A percentile compares a stretch with the other conserved stretches of the same genome.
Evolutionary conservation across 1,284 basidiomycete genomes (phyloP).

Genomic region (Hemileia vastatrix): DNA sequence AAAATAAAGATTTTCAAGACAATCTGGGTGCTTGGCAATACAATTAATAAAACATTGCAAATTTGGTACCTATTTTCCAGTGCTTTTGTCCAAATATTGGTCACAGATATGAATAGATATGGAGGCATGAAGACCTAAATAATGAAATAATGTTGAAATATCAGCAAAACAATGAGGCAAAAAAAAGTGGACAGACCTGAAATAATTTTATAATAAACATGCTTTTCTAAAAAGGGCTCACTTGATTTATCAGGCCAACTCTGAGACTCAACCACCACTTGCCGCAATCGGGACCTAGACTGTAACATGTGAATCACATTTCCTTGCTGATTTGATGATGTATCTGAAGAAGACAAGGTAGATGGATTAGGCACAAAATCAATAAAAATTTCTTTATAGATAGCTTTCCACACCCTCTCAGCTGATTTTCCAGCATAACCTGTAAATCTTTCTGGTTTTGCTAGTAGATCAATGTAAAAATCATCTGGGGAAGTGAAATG

Average conservation of each 20-base stretch:
- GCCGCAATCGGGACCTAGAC: not conserved
- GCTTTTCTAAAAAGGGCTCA: constrained; percentile 73
- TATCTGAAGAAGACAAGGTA: constrained; percentile 27
- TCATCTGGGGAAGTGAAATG: constrained; percentile 61
- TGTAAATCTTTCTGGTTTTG: constrained; percentile 92
- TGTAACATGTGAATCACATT: constrained; percentile 19
- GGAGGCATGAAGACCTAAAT: constrained; percentile 82
- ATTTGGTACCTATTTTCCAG: constrained; percentile 92
- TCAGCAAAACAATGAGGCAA: not conserved
- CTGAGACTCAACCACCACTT: not conserved
- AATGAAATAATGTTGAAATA: not conserved
- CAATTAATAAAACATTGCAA: constrained; percentile 83
- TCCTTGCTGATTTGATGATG: constrained; percentile 21
- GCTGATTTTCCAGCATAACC: constrained; percentile 84
- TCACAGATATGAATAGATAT: constrained; percentile 95
- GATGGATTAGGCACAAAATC: constrained; percentile 47
- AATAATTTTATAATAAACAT: constrained; percentile 92
- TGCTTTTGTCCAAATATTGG: constrained; percentile 79
- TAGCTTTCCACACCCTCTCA: constrained; percentile 80
- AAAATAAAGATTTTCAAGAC: constrained; percentile 96
- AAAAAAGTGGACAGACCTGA: constrained; percentile 56
- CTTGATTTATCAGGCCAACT: constrained; percentile 39
- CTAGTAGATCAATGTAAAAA: constrained; percentile 81
- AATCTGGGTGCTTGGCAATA: constrained; percentile 87
- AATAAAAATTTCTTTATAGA: constrained; percentile 99